These are phyloP conservation scores for Diaporthe australafricana DNA, from an alignment of 2,329 filamentous ascomycete species.

Conservation along the genomic window DNA sequence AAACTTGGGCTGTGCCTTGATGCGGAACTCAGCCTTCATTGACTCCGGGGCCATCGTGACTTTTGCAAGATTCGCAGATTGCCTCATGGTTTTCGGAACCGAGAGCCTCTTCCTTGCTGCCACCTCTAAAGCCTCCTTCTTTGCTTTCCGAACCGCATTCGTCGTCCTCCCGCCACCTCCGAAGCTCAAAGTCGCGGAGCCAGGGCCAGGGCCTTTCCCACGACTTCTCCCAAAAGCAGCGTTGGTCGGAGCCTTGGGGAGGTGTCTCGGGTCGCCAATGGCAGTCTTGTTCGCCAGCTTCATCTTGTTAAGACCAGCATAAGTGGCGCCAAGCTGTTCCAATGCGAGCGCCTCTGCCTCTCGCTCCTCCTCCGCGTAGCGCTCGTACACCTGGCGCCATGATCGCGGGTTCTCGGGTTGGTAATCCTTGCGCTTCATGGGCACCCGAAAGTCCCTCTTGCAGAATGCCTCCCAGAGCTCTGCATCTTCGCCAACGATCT, in stretches of 20 bases:
- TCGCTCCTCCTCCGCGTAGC: conserved; percentile 71
- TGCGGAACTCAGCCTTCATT: conserved; percentile 66
- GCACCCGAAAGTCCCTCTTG: conserved; percentile 78
- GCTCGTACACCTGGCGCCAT: conserved; percentile 84
- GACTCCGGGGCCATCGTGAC: conserved; percentile 62
- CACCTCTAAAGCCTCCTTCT: conserved; percentile 67
- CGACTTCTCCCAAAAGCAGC: conserved; percentile 36
- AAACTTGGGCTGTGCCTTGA: conserved; percentile 54
- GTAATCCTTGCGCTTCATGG: conserved; percentile 70
- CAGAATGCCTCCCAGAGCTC: conserved; percentile 87
- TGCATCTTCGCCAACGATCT: conserved; percentile 75
- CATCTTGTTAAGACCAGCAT: conserved; percentile 68
- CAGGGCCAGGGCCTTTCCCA: conserved; percentile 33
- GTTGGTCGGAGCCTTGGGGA: conserved; percentile 52
- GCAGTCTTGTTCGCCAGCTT: conserved; percentile 68
- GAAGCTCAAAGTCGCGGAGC: conserved; percentile 26
- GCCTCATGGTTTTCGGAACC: conserved; percentile 1
- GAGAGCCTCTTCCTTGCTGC: conserved; percentile 57
- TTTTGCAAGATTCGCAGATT: conserved; percentile 40
- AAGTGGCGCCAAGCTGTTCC: conserved; percentile 65
- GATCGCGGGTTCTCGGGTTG: conserved; percentile 73
- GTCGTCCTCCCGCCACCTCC: conserved; percentile 44
- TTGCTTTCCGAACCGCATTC: conserved; percentile 67
- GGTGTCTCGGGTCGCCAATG: conserved; percentile 62
- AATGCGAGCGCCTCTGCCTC: conserved; percentile 68